Evolutionary conservation across 2,329 filamentous ascomycete genomes (phyloP).

Genomic region (Trichoderma breve): DNA sequence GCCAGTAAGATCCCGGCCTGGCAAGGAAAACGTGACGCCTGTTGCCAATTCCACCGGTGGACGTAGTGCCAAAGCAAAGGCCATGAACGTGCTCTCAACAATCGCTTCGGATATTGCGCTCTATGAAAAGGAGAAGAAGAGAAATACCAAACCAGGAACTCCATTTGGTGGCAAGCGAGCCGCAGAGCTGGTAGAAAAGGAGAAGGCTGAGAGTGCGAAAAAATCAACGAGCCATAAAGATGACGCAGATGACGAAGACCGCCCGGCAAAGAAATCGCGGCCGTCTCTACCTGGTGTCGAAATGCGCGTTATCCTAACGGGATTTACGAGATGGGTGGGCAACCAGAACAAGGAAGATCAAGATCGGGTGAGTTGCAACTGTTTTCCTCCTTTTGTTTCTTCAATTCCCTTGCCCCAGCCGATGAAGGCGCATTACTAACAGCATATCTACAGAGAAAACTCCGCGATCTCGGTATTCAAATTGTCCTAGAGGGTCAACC

Average conservation of each 20-base stretch:
- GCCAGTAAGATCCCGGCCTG: conserved; percentile 46
- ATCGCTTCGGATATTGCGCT: conserved; percentile 81
- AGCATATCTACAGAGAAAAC: conserved; percentile 58
- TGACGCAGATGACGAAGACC: conserved; percentile 40
- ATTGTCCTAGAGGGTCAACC: conserved; percentile 72
- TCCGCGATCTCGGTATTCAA: conserved; percentile 79
- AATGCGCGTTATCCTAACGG: conserved; percentile 78
- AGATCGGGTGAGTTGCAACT: conserved; percentile 67
- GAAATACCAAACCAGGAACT: conserved; percentile 50
- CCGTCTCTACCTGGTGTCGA: conserved; percentile 60
- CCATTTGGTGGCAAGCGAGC: conserved; percentile 64
- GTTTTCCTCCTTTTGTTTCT: not conserved
- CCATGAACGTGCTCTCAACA: conserved; percentile 71
- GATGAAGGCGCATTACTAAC: not conserved
- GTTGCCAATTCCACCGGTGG: conserved; percentile 65
- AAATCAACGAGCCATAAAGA: conserved; percentile 30
- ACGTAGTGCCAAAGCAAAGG: conserved; percentile 84
- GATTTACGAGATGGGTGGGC: conserved; percentile 77
- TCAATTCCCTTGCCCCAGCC: not conserved
- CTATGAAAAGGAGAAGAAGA: conserved; percentile 92
- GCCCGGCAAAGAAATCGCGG: conserved; percentile 61
- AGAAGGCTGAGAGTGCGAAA: conserved; percentile 33
- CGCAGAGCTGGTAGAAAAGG: conserved; percentile 56
- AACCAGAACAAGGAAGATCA: conserved; percentile 71
- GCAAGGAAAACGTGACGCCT: conserved; percentile 79